Percentiles rank a stretch among this genome's conserved stretches.
These are phyloP conservation scores for Trichoderma brevicompactum DNA, from an alignment of 2,329 filamentous ascomycete species.

Conservation along the genomic window DNA sequence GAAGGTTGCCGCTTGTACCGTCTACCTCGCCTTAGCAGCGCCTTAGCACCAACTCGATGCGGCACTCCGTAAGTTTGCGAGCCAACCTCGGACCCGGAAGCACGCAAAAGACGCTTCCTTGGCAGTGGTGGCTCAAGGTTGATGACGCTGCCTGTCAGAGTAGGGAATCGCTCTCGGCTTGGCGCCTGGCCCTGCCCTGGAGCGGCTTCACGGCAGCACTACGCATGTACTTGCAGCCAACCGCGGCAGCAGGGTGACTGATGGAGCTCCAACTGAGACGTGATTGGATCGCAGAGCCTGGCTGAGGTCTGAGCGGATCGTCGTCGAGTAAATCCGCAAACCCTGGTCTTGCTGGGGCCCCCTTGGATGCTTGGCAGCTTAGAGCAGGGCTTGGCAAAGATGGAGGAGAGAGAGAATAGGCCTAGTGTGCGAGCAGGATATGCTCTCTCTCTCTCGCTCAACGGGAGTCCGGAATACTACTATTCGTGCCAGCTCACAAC, in stretches of 20 bases:
- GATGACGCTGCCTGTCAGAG: slow-evolving; percentile 21
- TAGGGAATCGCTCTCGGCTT: background rate
- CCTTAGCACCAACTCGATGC: background rate
- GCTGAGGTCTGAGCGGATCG: slow-evolving; percentile 14
- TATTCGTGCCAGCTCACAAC: background rate
- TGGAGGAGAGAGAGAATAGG: too few relatives aligned
- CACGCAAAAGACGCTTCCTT: background rate
- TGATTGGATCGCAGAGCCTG: background rate
- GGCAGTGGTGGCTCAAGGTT: background rate
- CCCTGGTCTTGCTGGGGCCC: background rate
- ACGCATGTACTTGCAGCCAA: background rate
- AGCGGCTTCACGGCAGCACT: slow-evolving; percentile 21
- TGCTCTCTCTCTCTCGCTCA: too few relatives aligned
- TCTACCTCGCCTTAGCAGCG: background rate
- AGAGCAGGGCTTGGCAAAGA: too few relatives aligned
- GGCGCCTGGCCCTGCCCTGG: background rate
- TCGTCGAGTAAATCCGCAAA: background rate
- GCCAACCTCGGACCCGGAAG: background rate
- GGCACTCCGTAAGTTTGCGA: background rate
- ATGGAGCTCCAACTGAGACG: background rate
- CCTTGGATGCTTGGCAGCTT: background rate
- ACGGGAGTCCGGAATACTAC: background rate
- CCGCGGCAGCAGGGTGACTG: slow-evolving; percentile 13
- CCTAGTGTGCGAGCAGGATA: too few relatives aligned
- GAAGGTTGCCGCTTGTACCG: background rate